A percentile compares a stretch with the other conserved stretches of the same genome.
phyloP scores from a whole-genome alignment of 768 basidiomycete species.

The Suillus cothurnatus region DNA sequence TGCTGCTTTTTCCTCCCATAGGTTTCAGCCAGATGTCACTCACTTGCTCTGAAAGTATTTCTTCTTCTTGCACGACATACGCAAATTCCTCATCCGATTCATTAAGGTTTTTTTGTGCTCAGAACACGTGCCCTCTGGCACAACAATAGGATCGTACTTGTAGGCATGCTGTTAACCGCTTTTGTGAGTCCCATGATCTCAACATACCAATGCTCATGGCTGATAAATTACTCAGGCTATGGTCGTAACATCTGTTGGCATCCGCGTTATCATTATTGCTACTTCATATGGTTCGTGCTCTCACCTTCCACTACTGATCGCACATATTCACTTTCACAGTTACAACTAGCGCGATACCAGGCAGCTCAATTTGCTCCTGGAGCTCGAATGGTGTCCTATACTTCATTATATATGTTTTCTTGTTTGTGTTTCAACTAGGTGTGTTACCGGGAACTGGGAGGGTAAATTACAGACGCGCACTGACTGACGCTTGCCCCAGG shows the following conservation, averaged over 20 bases:
- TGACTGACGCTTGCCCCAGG: neutral
- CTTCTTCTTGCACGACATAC: neutral
- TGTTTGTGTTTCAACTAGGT: neutral
- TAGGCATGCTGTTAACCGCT: neutral
- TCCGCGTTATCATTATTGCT: too few relatives aligned
- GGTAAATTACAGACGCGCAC: neutral
- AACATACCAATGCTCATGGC: too few relatives aligned
- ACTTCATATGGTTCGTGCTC: neutral
- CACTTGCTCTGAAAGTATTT: neutral
- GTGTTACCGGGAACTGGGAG: neutral
- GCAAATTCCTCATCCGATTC: neutral
- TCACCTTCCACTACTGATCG: neutral
- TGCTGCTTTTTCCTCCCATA: neutral
- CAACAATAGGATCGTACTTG: neutral
- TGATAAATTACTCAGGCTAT: too few relatives aligned
- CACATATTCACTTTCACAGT: neutral
- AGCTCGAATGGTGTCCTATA: neutral
- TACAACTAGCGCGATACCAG: neutral
- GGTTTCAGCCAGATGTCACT: neutral
- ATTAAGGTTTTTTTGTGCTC: neutral
- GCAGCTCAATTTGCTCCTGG: neutral
- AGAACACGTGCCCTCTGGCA: neutral
- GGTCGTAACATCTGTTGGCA: too few relatives aligned
- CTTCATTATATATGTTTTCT: neutral
- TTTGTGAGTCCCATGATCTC: neutral